Percentiles rank a stretch among this genome's conserved stretches.
phyloP scores from a whole-genome alignment of 495 filamentous ascomycete genomes.

The Penicillium malachiteum region DNA sequence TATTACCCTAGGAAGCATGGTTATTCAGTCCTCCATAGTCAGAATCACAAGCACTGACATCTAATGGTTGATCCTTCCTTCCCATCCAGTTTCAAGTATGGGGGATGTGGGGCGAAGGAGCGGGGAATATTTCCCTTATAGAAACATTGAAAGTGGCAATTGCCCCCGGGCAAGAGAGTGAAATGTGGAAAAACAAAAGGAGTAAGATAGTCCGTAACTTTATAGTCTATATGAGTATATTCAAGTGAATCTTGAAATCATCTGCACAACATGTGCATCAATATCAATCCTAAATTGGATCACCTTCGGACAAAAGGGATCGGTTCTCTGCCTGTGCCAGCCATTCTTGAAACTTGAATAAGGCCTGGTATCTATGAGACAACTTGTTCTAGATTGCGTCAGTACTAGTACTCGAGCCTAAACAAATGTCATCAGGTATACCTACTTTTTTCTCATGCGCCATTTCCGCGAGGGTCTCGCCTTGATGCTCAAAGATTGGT shows the following conservation, averaged over 20 bases:
- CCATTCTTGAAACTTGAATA: constrained; percentile 77
- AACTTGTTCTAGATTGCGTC: constrained; percentile 60
- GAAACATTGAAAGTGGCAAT: constrained; percentile 5
- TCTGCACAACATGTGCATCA: background rate
- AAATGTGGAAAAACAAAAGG: background rate
- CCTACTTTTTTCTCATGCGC: constrained; percentile 65
- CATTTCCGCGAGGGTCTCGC: constrained; percentile 93
- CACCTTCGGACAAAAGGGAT: background rate
- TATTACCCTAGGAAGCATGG: background rate
- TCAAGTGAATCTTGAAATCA: background rate
- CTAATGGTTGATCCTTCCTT: background rate
- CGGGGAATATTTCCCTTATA: constrained; percentile 22
- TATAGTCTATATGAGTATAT: background rate
- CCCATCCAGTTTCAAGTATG: background rate
- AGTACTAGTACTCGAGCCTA: constrained; percentile 18
- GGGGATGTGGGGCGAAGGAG: constrained; percentile 6
- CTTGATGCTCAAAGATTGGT: constrained; percentile 84
- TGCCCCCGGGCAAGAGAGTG: background rate
- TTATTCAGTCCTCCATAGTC: background rate
- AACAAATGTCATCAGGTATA: background rate
- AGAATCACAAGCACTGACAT: background rate
- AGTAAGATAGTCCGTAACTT: background rate
- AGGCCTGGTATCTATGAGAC: constrained; percentile 75
- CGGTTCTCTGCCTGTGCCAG: constrained; percentile 31
- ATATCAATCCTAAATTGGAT: background rate